These are phyloP conservation scores for Ogataea paraovalis DNA, from an alignment of 805 yeast genomes.

Conservation along the genomic window DNA sequence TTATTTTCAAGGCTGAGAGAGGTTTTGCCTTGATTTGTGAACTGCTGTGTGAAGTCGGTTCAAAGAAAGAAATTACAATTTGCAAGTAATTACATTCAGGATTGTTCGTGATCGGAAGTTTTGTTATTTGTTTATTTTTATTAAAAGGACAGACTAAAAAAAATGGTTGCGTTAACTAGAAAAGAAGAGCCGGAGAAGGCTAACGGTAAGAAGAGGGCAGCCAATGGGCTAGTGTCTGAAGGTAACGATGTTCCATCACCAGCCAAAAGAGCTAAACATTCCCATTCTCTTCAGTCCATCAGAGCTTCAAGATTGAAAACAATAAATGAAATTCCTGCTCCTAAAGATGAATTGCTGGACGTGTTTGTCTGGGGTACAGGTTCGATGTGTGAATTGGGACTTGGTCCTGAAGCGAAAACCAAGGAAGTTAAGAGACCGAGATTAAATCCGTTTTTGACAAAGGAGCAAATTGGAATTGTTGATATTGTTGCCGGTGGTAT, in stretches of 20 bases:
- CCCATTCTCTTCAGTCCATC: constrained; percentile 39
- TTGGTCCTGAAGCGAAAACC: constrained; percentile 91
- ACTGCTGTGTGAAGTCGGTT: too few species aligned
- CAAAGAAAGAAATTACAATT: too few species aligned
- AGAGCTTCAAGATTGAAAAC: constrained; percentile 48
- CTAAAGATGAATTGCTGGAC: constrained; percentile 52
- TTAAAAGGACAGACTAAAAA: too few species aligned
- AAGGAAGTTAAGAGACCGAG: constrained; percentile 96
- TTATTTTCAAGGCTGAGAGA: not conserved
- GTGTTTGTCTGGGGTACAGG: constrained; percentile 96
- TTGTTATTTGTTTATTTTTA: too few species aligned
- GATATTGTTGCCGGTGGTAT: constrained; percentile 95
- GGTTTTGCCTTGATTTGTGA: not conserved
- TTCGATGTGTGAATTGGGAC: constrained; percentile 93
- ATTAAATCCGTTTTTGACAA: constrained; percentile 68
- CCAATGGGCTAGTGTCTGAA: constrained; percentile 15
- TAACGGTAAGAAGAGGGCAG: constrained; percentile 18
- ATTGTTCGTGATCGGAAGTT: too few species aligned
- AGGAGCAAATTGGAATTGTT: constrained; percentile 65
- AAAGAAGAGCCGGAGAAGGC: constrained; percentile 7
- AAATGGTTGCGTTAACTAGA: constrained; percentile 43
- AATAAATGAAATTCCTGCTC: constrained; percentile 37
- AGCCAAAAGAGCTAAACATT: constrained; percentile 33
- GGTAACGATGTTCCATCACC: constrained; percentile 21
- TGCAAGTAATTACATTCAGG: too few species aligned